Evolutionary conservation across 2,329 filamentous ascomycete genomes (phyloP).

Genomic region (Sclerotiophoma versabilis): DNA sequence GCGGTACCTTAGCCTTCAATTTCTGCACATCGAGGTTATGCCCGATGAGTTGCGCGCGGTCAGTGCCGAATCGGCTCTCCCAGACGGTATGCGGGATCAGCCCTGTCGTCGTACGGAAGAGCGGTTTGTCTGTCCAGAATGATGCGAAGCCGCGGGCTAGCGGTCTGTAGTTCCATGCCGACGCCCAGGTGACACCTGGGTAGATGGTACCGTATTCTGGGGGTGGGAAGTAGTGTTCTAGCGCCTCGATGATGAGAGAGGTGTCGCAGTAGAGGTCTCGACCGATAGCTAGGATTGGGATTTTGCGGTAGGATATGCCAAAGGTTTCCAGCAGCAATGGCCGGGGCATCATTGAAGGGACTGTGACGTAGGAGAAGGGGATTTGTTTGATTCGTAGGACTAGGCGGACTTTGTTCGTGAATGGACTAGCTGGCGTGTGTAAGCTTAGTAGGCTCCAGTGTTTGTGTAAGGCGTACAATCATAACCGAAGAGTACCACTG

Average conservation of each 20-base stretch:
- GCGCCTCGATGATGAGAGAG: slow-evolving; percentile 43
- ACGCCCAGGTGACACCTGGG: slow-evolving; percentile 32
- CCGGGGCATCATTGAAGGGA: slow-evolving; percentile 52
- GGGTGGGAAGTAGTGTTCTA: slow-evolving; percentile 41
- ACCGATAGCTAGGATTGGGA: slow-evolving; percentile 42
- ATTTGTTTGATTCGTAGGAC: slow-evolving; percentile 43
- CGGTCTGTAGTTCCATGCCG: slow-evolving; percentile 44
- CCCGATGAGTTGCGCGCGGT: slow-evolving; percentile 50
- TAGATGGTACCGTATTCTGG: slow-evolving; percentile 48
- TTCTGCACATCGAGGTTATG: slow-evolving; percentile 49
- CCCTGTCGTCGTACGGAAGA: slow-evolving; percentile 52
- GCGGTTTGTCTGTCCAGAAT: slow-evolving; percentile 52
- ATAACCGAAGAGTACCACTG: slow-evolving; percentile 9
- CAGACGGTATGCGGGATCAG: slow-evolving; percentile 52
- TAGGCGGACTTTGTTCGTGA: slow-evolving; percentile 49
- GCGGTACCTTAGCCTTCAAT: slow-evolving; percentile 48
- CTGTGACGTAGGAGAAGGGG: slow-evolving; percentile 44
- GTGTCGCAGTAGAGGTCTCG: slow-evolving; percentile 47
- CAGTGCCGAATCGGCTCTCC: slow-evolving; percentile 49
- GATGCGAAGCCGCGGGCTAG: slow-evolving; percentile 50
- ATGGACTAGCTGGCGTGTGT: slow-evolving; percentile 36
- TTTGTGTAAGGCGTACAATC: not conserved
- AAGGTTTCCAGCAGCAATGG: slow-evolving; percentile 47
- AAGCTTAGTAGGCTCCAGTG: not conserved
- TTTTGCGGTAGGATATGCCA: slow-evolving; percentile 50